phyloP scores from a whole-genome alignment of 176 grass and related monocot genomes.

The Oryza brachyantha region DNA sequence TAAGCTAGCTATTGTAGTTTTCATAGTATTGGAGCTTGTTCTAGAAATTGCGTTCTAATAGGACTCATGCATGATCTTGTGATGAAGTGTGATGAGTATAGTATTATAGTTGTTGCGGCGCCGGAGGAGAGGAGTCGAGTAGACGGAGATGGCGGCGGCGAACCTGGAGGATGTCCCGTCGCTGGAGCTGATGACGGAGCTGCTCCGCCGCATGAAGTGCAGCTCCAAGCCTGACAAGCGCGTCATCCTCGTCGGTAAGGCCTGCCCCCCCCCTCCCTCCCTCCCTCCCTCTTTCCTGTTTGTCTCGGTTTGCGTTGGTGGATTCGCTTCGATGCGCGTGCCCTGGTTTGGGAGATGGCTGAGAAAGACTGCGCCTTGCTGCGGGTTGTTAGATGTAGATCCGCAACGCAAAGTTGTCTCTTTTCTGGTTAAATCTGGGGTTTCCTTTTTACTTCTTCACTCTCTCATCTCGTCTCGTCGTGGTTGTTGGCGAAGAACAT shows the following conservation, averaged over 20 bases:
- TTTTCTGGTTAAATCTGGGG: neutral
- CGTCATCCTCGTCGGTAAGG: constrained; percentile 82
- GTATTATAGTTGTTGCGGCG: neutral
- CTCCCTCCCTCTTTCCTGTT: too few species aligned
- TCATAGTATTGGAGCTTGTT: too few species aligned
- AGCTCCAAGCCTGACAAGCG: constrained; percentile 92
- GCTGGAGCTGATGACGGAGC: constrained; percentile 91
- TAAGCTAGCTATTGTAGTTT: too few species aligned
- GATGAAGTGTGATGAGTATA: too few species aligned
- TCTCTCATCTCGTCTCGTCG: neutral
- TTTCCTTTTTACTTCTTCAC: too few species aligned
- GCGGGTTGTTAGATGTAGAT: neutral
- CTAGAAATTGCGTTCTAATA: too few species aligned
- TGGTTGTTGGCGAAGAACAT: neutral
- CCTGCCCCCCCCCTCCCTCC: too few species aligned
- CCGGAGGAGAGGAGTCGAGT: neutral
- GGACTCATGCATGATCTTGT: too few species aligned
- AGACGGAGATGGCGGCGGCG: constrained; percentile 52
- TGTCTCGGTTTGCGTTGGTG: neutral
- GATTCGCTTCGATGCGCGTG: neutral
- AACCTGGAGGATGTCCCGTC: constrained; percentile 89
- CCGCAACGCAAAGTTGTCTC: neutral
- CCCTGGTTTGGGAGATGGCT: neutral
- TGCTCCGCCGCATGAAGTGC: constrained; percentile 91
- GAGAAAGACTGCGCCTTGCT: neutral